Conservation (phyloP, 2,329 filamentous ascomycete genomes). For the Colletotrichum higginsianum region DNA sequence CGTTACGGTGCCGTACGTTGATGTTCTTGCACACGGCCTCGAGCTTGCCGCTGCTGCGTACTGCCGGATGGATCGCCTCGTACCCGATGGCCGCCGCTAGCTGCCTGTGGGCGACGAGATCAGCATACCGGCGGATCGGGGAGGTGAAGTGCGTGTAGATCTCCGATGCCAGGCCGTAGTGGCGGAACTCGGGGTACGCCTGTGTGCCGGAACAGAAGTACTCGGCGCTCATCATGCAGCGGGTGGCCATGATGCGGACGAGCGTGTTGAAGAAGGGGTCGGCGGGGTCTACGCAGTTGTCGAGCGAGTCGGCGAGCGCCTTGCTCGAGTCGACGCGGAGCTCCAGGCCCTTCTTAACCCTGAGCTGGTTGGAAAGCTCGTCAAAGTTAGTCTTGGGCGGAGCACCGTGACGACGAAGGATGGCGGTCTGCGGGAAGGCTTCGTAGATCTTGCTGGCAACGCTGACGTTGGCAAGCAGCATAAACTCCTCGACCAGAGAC, state of each 20-base stretch:
- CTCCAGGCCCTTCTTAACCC: conserved; percentile 86
- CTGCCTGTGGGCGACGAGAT: conserved; percentile 93
- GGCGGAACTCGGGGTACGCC: conserved; percentile 92
- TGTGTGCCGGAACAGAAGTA: conserved; percentile 98
- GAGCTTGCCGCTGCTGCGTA: conserved; percentile 86
- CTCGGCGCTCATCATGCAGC: conserved; percentile 99
- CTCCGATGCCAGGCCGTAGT: conserved; percentile 95
- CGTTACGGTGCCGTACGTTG: conserved; percentile 96
- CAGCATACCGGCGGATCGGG: conserved; percentile 97
- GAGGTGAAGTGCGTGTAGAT: conserved; percentile 99
- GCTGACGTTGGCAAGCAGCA: conserved; percentile 97
- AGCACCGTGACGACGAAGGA: conserved; percentile 91
- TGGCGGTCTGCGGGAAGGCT: conserved; percentile 93
- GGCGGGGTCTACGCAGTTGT: conserved; percentile 81
- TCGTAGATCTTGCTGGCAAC: conserved; percentile 93
- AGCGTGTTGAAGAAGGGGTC: conserved; percentile 99
- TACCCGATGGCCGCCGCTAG: conserved; percentile 96
- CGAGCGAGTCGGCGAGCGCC: conserved; percentile 93
- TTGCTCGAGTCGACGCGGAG: conserved; percentile 89
- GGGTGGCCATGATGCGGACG: conserved; percentile 95
- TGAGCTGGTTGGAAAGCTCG: conserved; percentile 91
- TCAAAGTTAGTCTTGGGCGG: conserved; percentile 98
- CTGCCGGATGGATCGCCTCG: conserved; percentile 84
- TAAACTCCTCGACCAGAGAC: conserved; percentile 98
- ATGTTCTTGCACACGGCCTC: conserved; percentile 98